Base-by-base conservation (phyloP, 2,329 filamentous ascomycete species). In the Ceratocystiopsis sp. region DNA sequence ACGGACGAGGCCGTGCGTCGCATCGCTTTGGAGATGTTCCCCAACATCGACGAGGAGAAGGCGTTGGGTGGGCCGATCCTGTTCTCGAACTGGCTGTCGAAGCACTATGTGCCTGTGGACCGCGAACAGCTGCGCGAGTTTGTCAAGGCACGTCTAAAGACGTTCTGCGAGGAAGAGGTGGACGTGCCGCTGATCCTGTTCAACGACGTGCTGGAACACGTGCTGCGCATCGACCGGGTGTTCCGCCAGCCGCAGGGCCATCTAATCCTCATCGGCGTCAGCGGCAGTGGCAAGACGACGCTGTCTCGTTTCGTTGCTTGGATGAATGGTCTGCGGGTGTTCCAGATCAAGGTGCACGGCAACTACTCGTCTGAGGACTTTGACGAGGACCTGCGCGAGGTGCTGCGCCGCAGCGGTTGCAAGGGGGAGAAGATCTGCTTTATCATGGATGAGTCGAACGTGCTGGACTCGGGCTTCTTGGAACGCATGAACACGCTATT, bases 391-490 rank as follows among this genome's bases (percentile, higher is more conserved):
- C 68, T 99, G 34, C 77, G 93, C 50, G 89, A 87, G 57, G 91
- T 99, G 10, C 75, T 99, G 36, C 80, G 91, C 38, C 77, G 91
- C 45, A 93, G 85, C 53, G 91, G 91, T 49, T 96, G 89, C 67
- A 95, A 95, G 67, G 91, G 91, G 34, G 91, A 99, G 60, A 96
- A 96, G 69, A 93, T 99, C 40, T 98, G 93, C 65, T 99, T 99
- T 68, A 95, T 99, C 66, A 96, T 99, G 87, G 91, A 99, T 58
- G 91, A 99, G 65, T 82, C 89, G 11, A 99, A 99, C 55, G 91
- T 99, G 34, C 73, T 99, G 25, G 91, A 99, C 61, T 98, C 91
- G 37, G 91, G 91, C 43, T 99, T 99, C 77, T 63, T 99, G 44
- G 91, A 99, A 61, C 80, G 93, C 54, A 99, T 98, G 91, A 99